phyloP scores from a whole-genome alignment of 2,329 filamentous ascomycete species.

The Chaetoscypha palmicola region DNA sequence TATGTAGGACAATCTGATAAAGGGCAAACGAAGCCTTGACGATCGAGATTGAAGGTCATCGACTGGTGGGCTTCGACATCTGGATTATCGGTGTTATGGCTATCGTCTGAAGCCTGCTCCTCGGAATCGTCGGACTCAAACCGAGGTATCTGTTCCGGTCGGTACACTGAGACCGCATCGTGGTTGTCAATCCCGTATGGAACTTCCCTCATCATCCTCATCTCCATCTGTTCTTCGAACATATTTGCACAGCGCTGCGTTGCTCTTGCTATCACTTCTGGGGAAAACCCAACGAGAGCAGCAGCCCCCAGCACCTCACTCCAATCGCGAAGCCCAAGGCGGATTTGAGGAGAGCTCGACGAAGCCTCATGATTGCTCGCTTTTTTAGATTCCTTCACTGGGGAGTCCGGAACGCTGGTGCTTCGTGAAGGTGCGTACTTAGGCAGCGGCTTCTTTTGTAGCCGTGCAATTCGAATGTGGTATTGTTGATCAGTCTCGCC shows the following conservation, averaged over 20 bases:
- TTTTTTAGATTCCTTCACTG: conserved; percentile 2
- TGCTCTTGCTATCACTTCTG: conserved; percentile 57
- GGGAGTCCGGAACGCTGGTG: too few species aligned
- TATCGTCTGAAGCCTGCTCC: neutral
- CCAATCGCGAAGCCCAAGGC: conserved; percentile 57
- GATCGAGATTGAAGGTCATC: too few species aligned
- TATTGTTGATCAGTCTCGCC: conserved; percentile 36
- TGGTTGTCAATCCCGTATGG: neutral
- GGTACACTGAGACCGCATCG: neutral
- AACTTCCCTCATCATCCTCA: conserved; percentile 29
- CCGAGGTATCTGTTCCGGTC: conserved; percentile 5
- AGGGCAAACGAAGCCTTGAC: conserved; percentile 29
- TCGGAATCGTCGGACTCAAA: neutral
- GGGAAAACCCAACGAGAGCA: conserved; percentile 63
- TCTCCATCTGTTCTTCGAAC: conserved; percentile 64
- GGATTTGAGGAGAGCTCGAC: conserved; percentile 1
- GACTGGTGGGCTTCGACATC: too few species aligned
- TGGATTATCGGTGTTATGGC: too few species aligned
- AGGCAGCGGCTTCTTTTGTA: conserved; percentile 36
- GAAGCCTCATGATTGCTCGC: conserved; percentile 9
- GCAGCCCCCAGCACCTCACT: conserved; percentile 76
- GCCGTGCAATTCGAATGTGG: conserved; percentile 40
- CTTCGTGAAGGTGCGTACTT: too few species aligned
- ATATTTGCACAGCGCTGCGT: conserved; percentile 67
- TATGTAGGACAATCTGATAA: conserved; percentile 35